These are phyloP conservation scores for Phytophthora macrochlamydospora DNA, from an alignment of 352 stramenopile genomes.

Conservation along the genomic window DNA sequence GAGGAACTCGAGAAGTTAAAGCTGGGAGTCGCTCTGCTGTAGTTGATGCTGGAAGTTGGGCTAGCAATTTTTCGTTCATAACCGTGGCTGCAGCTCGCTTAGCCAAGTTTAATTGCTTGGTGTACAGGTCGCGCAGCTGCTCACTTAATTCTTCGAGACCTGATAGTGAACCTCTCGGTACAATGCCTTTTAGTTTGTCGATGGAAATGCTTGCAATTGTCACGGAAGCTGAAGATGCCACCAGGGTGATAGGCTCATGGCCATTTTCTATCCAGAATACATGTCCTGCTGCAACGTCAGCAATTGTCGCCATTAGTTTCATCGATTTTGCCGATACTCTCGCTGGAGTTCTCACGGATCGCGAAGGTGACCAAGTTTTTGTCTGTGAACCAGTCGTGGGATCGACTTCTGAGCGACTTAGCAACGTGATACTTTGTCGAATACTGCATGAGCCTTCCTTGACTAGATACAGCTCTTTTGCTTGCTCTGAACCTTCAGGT, in stretches of 20 bases:
- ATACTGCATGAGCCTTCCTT: constrained; percentile 63
- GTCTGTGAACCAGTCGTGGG: not conserved
- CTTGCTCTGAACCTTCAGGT: constrained; percentile 10
- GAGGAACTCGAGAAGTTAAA: constrained; percentile 7
- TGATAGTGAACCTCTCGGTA: constrained; percentile 42
- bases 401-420: not conserved
- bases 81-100: constrained; percentile 44
- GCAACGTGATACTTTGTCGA: constrained; percentile 31
- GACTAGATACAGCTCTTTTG: constrained; percentile 45
- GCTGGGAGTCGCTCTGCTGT: constrained; percentile 19
- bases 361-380: constrained; percentile 1
- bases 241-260: constrained; percentile 42
- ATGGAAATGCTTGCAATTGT: constrained; percentile 50
- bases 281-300: constrained; percentile 54
- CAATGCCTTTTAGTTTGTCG: constrained; percentile 51
- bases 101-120: constrained; percentile 40
- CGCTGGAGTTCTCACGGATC: not conserved
- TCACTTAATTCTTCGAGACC: constrained; percentile 31
- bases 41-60: not conserved
- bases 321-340: constrained; percentile 13
- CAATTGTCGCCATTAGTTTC: constrained; percentile 53
- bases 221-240: constrained; percentile 51
- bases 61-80: constrained; percentile 56
- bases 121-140: constrained; percentile 31
- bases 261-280: constrained; percentile 58